A percentile compares a stretch with the other conserved stretches of the same genome.
phyloP scores from a whole-genome alignment of 768 basidiomycete species.

The Boletus patriciae region DNA sequence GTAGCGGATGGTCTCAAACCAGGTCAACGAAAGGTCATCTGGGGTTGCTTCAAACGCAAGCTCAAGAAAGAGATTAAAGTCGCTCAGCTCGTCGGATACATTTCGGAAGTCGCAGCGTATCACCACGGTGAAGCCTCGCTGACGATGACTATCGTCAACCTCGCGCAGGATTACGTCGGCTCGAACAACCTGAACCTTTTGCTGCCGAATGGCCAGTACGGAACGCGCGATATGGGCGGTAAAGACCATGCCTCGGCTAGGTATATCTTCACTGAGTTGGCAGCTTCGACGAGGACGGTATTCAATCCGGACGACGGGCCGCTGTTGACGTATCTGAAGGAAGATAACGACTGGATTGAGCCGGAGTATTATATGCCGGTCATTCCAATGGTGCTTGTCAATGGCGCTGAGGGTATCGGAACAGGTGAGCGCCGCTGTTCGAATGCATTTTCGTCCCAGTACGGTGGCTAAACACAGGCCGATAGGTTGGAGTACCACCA shows the following conservation, averaged over 20 bases:
- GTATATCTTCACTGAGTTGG: conserved; percentile 89
- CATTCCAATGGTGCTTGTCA: conserved; percentile 84
- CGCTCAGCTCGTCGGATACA: conserved; percentile 93
- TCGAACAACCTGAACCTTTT: conserved; percentile 94
- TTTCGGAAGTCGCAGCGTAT: conserved; percentile 91
- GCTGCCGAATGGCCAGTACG: conserved; percentile 89
- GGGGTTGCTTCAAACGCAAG: conserved; percentile 94
- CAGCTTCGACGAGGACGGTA: conserved; percentile 68
- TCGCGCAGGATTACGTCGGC: conserved; percentile 94
- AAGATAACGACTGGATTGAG: conserved; percentile 85
- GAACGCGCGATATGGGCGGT: conserved; percentile 89
- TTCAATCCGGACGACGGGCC: conserved; percentile 86
- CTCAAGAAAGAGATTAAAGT: conserved; percentile 93
- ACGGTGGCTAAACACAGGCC: not conserved
- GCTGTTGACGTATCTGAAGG: conserved; percentile 78
- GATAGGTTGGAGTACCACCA: conserved; percentile 88
- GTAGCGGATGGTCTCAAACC: conserved; percentile 94
- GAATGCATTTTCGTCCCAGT: not conserved
- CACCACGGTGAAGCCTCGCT: conserved; percentile 95
- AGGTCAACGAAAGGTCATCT: conserved; percentile 95
- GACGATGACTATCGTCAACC: conserved; percentile 84
- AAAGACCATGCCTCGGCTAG: conserved; percentile 96
- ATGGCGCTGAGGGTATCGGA: conserved; percentile 97
- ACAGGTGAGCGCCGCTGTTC: conserved; percentile 59
- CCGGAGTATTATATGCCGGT: conserved; percentile 94